These are phyloP conservation scores for Asterella californica DNA, from an alignment of 225 moss, liverwort and hornwort genomes.

Conservation along the genomic window DNA sequence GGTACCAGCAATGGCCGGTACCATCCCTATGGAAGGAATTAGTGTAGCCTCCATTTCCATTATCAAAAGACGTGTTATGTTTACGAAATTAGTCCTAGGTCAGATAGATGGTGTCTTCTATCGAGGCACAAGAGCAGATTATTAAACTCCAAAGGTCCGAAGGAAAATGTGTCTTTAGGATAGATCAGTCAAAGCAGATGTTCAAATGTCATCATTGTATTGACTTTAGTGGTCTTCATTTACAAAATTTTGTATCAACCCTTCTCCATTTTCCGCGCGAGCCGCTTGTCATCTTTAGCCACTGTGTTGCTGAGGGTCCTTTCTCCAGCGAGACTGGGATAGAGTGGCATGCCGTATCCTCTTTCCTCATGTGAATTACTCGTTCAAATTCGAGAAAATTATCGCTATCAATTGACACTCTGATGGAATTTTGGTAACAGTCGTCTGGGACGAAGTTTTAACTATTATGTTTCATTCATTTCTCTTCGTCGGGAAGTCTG, in stretches of 20 bases:
- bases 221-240: slow-evolving; percentile 25
- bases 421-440: neutral
- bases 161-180: slow-evolving; percentile 25
- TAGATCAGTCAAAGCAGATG: slow-evolving; percentile 23
- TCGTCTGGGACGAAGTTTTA: neutral
- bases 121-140: slow-evolving; percentile 15
- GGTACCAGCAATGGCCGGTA: slow-evolving; percentile 93
- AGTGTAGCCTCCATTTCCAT: slow-evolving; percentile 32
- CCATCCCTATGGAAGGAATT: slow-evolving; percentile 94
- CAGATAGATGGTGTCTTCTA: slow-evolving; percentile 24
- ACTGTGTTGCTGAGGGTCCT: neutral
- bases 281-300: neutral
- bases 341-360: neutral
- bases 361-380: slow-evolving; percentile 9
- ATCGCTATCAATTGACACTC: neutral
- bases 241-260: slow-evolving; percentile 24
- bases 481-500: neutral
- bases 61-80: slow-evolving; percentile 10
- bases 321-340: neutral
- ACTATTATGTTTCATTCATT: neutral
- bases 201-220: slow-evolving; percentile 19
- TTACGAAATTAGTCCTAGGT: slow-evolving; percentile 30
- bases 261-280: slow-evolving; percentile 1
- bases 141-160: slow-evolving; percentile 4
- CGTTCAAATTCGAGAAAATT: slow-evolving; percentile 6